Conservation (phyloP, 805 yeast genomes). For the Kuraishia capsulata region DNA sequence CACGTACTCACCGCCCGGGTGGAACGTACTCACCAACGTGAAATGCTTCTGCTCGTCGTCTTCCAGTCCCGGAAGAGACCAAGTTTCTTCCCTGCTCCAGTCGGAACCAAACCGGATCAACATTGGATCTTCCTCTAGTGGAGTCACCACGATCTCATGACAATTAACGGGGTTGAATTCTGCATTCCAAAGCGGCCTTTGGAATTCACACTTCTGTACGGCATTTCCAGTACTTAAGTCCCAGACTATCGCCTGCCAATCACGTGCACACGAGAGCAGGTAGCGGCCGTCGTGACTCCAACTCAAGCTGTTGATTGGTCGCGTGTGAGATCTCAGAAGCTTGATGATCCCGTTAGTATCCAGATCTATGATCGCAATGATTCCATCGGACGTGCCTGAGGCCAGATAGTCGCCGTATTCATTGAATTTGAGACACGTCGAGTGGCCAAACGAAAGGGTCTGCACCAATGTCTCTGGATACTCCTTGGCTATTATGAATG, state of each 20-base stretch:
- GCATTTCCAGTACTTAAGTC: constrained; percentile 43
- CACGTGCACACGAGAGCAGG: constrained; percentile 63
- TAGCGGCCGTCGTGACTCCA: constrained; percentile 75
- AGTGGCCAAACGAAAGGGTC: constrained; percentile 56
- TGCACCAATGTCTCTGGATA: constrained; percentile 79
- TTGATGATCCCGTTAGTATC: constrained; percentile 56
- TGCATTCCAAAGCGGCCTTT: constrained; percentile 70
- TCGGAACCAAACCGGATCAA: constrained; percentile 27
- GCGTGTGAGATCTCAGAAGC: constrained; percentile 53
- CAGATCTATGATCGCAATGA: constrained; percentile 63
- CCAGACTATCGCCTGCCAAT: constrained; percentile 80
- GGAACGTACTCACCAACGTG: constrained; percentile 42
- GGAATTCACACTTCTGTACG: constrained; percentile 39
- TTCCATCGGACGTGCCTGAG: constrained; percentile 68
- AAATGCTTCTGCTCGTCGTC: constrained; percentile 5
- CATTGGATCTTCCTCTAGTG: constrained; percentile 54
- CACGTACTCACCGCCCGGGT: constrained; percentile 44
- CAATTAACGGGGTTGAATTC: constrained; percentile 40
- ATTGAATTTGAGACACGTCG: constrained; percentile 62
- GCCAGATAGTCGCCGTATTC: constrained; percentile 81
- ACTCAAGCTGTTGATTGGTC: constrained; percentile 61
- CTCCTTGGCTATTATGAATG: constrained; percentile 85
- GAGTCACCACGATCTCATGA: constrained; percentile 48
- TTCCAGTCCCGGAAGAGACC: constrained; percentile 2
- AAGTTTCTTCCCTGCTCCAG: not conserved